Conservation (phyloP, 1,139 yeast genomes). For the Kazachstania sp. region DNA sequence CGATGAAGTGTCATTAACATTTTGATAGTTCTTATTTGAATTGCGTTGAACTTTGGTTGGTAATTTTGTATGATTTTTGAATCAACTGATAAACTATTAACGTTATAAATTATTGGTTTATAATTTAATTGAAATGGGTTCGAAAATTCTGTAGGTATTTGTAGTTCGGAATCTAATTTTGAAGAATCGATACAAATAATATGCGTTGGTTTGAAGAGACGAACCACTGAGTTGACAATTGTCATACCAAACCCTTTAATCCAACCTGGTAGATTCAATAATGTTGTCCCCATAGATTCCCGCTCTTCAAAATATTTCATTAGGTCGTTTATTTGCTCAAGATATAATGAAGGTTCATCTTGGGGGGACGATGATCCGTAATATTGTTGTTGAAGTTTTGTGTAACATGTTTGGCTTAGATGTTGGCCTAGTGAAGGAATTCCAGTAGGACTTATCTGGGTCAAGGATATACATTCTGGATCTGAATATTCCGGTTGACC, state of each 20-base stretch:
- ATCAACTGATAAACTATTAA: slow-evolving; percentile 1
- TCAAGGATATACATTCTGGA: slow-evolving; percentile 47
- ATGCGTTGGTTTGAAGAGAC: slow-evolving; percentile 44
- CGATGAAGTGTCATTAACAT: slow-evolving; percentile 50
- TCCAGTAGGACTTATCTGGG: slow-evolving; percentile 12
- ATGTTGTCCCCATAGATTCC: slow-evolving; percentile 36
- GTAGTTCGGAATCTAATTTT: slow-evolving; percentile 24
- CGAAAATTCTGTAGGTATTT: slow-evolving; percentile 19
- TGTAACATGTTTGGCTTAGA: slow-evolving; percentile 21
- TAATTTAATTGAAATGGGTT: slow-evolving; percentile 15
- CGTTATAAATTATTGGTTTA: slow-evolving; percentile 14
- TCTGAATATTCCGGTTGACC: slow-evolving; percentile 78
- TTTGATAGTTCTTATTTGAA: slow-evolving; percentile 46
- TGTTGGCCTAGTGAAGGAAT: slow-evolving; percentile 18
- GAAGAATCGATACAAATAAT: slow-evolving; percentile 41
- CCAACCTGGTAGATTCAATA: slow-evolving; percentile 91
- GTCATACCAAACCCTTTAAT: slow-evolving; percentile 80
- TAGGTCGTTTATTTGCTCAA: slow-evolving; percentile 39
- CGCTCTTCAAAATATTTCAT: slow-evolving; percentile 30
- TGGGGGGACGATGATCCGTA: slow-evolving; percentile 72
- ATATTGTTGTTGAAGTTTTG: slow-evolving; percentile 36
- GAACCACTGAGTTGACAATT: slow-evolving; percentile 45
- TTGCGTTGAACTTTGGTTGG: slow-evolving; percentile 27
- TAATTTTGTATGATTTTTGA: neutral
- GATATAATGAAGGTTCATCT: slow-evolving; percentile 54